Percentiles rank a stretch among this genome's conserved stretches.
Conservation (phyloP, 352 stramenopile species). For the Globisporangium paroecandrum region DNA sequence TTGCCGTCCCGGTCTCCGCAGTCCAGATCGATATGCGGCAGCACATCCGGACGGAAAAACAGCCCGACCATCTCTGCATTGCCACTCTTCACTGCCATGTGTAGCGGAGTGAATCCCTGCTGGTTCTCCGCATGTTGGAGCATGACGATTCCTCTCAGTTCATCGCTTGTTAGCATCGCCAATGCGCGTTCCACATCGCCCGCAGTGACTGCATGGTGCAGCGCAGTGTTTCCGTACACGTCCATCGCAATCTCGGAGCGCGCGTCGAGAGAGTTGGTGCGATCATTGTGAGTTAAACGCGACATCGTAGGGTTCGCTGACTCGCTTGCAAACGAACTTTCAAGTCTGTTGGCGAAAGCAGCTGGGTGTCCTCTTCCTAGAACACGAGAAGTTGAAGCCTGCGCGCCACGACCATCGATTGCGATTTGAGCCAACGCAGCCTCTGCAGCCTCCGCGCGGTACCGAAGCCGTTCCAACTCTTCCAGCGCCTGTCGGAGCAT, state of each 20-base stretch:
- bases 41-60: constrained; percentile 75
- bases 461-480: constrained; percentile 54
- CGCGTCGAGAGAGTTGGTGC: neutral
- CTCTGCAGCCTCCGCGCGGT: constrained; percentile 59
- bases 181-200: constrained; percentile 49
- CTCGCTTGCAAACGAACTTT: neutral
- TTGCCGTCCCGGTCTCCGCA: constrained; percentile 68
- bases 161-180: constrained; percentile 42
- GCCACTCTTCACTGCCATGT: constrained; percentile 54
- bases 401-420: neutral
- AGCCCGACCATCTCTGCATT: constrained; percentile 65
- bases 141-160: constrained; percentile 37
- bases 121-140: constrained; percentile 53
- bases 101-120: constrained; percentile 54
- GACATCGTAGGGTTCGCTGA: neutral
- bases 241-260: constrained; percentile 32
- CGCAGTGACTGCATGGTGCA: constrained; percentile 43
- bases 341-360: neutral
- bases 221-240: constrained; percentile 52
- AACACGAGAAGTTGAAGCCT: neutral
- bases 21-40: constrained; percentile 64
- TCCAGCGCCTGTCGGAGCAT: constrained; percentile 46
- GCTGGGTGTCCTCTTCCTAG: neutral
- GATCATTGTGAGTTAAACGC: neutral
- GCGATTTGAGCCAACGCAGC: constrained; percentile 40